phyloP scores from a whole-genome alignment of 345 rosid species.

The Lepidium africanum region DNA sequence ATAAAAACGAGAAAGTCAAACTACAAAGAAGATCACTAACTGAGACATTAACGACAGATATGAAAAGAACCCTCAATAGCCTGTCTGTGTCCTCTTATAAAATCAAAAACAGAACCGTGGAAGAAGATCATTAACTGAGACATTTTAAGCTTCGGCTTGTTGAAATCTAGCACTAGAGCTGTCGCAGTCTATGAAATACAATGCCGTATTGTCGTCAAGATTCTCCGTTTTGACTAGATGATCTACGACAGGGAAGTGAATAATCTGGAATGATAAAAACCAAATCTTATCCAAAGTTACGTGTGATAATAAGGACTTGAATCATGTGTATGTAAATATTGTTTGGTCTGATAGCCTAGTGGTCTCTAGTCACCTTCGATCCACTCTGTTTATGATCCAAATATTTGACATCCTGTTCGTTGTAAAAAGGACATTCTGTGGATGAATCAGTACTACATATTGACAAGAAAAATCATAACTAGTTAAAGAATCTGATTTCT shows the following conservation, averaged over 20 bases:
- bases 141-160: conserved; percentile 26
- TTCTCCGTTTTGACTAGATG: conserved; percentile 4
- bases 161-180: conserved; percentile 18
- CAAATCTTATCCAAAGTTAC: too few relatives aligned
- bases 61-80: too few relatives aligned
- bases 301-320: too few relatives aligned
- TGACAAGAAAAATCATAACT: background rate
- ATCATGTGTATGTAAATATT: too few relatives aligned
- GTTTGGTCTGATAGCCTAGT: too few relatives aligned
- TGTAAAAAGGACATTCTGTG: background rate
- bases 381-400: background rate
- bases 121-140: conserved; percentile 21
- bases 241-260: conserved; percentile 13
- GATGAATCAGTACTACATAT: background rate
- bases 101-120: conserved; percentile 14
- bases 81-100: too few relatives aligned
- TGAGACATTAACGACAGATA: too few relatives aligned
- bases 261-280: background rate
- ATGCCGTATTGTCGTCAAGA: conserved; percentile 9
- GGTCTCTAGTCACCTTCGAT: too few relatives aligned
- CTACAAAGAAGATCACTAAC: too few relatives aligned
- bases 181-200: conserved; percentile 5
- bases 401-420: background rate
- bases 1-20: too few relatives aligned
- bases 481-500: background rate